Conservation (phyloP, 2,329 filamentous ascomycete species). For the Lizonia empirigonia region DNA sequence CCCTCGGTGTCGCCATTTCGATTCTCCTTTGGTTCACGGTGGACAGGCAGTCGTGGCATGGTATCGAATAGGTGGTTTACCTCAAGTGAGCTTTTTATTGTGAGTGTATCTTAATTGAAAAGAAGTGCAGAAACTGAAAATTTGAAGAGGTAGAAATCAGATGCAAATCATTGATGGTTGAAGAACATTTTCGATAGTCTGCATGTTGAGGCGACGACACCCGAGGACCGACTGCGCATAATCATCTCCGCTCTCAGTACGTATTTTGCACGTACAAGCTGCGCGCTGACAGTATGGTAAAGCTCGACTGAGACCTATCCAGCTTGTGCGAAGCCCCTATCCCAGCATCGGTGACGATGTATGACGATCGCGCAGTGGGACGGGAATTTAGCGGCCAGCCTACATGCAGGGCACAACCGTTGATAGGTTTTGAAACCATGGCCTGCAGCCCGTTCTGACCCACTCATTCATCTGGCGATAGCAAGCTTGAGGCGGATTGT, state of each 20-base stretch:
- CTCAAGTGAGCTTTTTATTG: not conserved
- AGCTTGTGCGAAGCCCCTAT: not conserved
- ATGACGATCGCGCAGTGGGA: not conserved
- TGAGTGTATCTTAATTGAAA: not conserved
- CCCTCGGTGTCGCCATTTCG: not conserved
- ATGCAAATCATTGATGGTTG: not conserved
- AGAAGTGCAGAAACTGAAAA: not conserved
- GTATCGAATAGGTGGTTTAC: not conserved
- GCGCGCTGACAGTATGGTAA: not conserved
- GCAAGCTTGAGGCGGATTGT: not conserved
- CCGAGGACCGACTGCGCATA: not conserved
- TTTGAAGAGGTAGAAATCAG: not conserved
- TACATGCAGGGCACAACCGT: conserved; percentile 1
- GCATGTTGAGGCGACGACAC: not conserved
- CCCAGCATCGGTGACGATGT: not conserved
- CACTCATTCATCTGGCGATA: not conserved
- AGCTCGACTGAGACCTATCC: not conserved
- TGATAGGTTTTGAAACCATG: conserved; percentile 4
- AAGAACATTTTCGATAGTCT: too few species aligned
- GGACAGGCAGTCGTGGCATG: not conserved
- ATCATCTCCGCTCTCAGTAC: not conserved
- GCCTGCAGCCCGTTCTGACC: not conserved
- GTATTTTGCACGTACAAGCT: not conserved
- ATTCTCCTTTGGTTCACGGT: not conserved
- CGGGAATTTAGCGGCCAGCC: not conserved